Evolutionary conservation across 495 filamentous ascomycete genomes (phyloP).

Genomic region (Lepidopterella palustris): DNA sequence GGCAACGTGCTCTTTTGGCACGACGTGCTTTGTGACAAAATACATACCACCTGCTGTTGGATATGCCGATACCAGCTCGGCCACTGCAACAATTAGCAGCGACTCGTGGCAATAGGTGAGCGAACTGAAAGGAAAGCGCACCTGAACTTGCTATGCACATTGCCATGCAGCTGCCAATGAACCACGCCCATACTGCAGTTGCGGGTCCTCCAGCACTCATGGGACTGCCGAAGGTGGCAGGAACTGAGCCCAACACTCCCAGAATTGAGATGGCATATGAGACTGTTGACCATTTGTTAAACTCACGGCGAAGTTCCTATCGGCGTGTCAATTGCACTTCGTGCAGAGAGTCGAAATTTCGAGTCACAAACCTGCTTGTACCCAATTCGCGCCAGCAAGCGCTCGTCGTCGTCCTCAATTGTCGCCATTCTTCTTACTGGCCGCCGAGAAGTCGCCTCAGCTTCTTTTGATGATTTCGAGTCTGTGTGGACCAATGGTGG

Average conservation of each 20-base stretch:
- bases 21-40: slow-evolving; percentile 42
- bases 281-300: slow-evolving; percentile 67
- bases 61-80: slow-evolving; percentile 49
- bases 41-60: slow-evolving; percentile 49
- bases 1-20: slow-evolving; percentile 41
- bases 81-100: slow-evolving; percentile 33
- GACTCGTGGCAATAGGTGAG: not conserved
- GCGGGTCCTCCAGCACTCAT: slow-evolving; percentile 61
- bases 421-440: slow-evolving; percentile 39
- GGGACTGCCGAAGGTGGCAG: slow-evolving; percentile 59
- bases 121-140: slow-evolving; percentile 19
- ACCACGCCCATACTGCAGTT: slow-evolving; percentile 67
- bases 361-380: slow-evolving; percentile 54
- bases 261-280: slow-evolving; percentile 70
- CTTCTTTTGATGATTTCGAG: slow-evolving; percentile 21
- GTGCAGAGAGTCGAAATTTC: slow-evolving; percentile 9
- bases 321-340: slow-evolving; percentile 2
- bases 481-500: not conserved
- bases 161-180: slow-evolving; percentile 61
- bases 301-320: slow-evolving; percentile 57
- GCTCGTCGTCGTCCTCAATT: slow-evolving; percentile 59
- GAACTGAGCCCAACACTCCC: slow-evolving; percentile 62
- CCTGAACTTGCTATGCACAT: slow-evolving; percentile 60
- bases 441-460: slow-evolving; percentile 8
- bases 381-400: slow-evolving; percentile 58